Base-by-base conservation (phyloP, 192 early-diverging fungal species). In the Dissophora globulifera region DNA sequence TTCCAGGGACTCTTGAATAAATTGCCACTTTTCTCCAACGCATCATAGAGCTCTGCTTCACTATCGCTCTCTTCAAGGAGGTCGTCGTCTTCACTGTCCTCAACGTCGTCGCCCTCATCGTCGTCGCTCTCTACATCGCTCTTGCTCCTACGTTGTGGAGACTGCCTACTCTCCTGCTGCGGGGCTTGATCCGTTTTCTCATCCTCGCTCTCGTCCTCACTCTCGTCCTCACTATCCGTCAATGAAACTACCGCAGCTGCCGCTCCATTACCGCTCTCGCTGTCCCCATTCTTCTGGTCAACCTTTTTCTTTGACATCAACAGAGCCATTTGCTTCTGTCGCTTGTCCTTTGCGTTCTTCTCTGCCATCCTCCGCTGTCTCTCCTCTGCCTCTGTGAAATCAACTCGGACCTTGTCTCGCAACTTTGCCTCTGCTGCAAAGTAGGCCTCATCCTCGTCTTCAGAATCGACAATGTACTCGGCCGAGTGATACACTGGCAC, bases 381-480 rank as follows among this genome's bases (percentile, higher is more conserved):
- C 49, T 52, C 29, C 55, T 74, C 69, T 0, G 69, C 72, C 2
- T 53, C 15, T 17, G 53, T 2, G 29, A 67, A 50, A 4, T 55
- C 58, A 17, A 45, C 27, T 7, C 27, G 16, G 27, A 23, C 47
- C 30, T 55, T 30, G 5, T 48, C 27, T 42, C 72, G 46, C 45
- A 76, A 11, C 22, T 22, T 25, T 10, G 22, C 50, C 12, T 86
- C 85, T 4, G 40, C 49, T 17, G 67, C 76, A 60, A 81, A 82
- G 49, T 82, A 86, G 3, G 48, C 75, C 1, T 78, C 81, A 33
- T 78, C 81, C 13, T 79, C 79, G n/a, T 83, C 83, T n/a, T 84
- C 85, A 30, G 82, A 84, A 55, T 86, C 85, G 33, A 82, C 45
- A 23, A 86, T 61, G 50, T 78, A 86, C 59, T 82, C 62, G 20